Percentiles rank a stretch among this genome's conserved stretches.
phyloP scores from a whole-genome alignment of 495 filamentous ascomycete species.

The Talaromyces thailandensis region DNA sequence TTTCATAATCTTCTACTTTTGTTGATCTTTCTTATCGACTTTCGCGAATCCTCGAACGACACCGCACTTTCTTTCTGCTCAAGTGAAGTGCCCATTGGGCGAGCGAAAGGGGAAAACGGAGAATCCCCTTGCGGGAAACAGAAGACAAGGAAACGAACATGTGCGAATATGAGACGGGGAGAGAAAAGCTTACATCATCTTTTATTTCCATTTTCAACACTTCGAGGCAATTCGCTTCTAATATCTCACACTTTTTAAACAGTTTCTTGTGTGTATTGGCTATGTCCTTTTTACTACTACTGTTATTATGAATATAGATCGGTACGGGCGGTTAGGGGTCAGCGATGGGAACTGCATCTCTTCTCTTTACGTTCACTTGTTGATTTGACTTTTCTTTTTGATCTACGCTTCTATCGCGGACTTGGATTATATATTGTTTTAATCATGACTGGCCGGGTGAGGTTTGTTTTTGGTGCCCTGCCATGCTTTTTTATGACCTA shows the following conservation, averaged over 20 bases:
- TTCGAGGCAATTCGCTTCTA: not conserved
- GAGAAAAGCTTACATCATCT: not conserved
- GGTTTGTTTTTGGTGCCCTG: not conserved
- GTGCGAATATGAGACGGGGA: slow-evolving; percentile 1
- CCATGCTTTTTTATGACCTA: not conserved
- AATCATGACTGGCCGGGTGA: not conserved
- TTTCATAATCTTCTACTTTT: slow-evolving; percentile 1
- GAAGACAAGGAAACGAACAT: not conserved
- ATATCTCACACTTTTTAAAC: not conserved
- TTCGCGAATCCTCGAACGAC: not conserved
- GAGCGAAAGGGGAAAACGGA: not conserved
- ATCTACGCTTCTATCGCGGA: slow-evolving; percentile 4
- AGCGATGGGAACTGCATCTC: not conserved
- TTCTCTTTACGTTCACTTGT: not conserved
- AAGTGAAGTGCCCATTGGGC: not conserved
- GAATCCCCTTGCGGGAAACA: not conserved
- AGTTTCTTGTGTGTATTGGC: not conserved
- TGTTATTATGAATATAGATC: slow-evolving; percentile 4
- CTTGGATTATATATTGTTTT: slow-evolving; percentile 7
- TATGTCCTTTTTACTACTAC: not conserved
- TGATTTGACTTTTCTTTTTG: not conserved
- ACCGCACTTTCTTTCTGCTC: not conserved
- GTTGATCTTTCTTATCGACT: not conserved
- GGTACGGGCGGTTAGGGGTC: slow-evolving; percentile 7
- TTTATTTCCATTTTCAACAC: not conserved